A percentile compares a stretch with the other conserved stretches of the same genome.
These are phyloP conservation scores for Scedosporium apiospermum DNA, from an alignment of 2,329 filamentous ascomycete species.

Conservation along the genomic window DNA sequence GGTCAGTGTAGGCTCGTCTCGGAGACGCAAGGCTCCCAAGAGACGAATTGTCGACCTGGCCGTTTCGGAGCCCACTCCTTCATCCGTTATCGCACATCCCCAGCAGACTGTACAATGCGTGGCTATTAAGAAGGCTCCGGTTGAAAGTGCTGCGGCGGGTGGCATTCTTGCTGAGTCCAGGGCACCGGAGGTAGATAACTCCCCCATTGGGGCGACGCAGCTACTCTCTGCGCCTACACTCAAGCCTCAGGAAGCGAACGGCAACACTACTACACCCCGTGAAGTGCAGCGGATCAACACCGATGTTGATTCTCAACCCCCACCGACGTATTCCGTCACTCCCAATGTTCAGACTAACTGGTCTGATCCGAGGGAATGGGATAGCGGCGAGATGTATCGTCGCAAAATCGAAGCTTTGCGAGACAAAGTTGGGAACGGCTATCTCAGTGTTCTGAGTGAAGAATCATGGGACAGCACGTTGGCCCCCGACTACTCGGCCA, in stretches of 20 bases:
- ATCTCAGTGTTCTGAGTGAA: constrained; percentile 78
- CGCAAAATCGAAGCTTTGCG: constrained; percentile 82
- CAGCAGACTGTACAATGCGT: constrained; percentile 6
- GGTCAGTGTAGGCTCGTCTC: constrained; percentile 46
- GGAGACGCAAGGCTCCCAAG: constrained; percentile 51
- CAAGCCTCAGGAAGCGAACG: background rate
- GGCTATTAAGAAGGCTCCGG: constrained; percentile 12
- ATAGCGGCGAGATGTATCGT: constrained; percentile 69
- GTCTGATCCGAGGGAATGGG: constrained; percentile 47
- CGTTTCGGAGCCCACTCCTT: constrained; percentile 31
- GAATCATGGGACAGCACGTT: constrained; percentile 51
- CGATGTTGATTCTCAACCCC: constrained; percentile 21
- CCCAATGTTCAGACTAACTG: constrained; percentile 2
- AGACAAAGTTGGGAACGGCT: constrained; percentile 76
- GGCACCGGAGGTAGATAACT: background rate
- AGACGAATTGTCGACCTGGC: constrained; percentile 57
- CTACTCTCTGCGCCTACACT: constrained; percentile 14
- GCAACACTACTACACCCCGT: background rate
- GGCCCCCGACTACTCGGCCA: constrained; percentile 21
- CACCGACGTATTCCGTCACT: constrained; percentile 16
- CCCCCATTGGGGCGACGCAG: constrained; percentile 26
- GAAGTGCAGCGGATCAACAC: constrained; percentile 28
- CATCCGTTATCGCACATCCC: background rate
- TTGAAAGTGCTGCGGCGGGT: background rate
- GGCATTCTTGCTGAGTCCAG: constrained; percentile 34